Percentiles rank a stretch among this genome's conserved stretches.
These are phyloP conservation scores for Neonectria faginata DNA, from an alignment of 2,329 filamentous ascomycete genomes.

Conservation along the genomic window DNA sequence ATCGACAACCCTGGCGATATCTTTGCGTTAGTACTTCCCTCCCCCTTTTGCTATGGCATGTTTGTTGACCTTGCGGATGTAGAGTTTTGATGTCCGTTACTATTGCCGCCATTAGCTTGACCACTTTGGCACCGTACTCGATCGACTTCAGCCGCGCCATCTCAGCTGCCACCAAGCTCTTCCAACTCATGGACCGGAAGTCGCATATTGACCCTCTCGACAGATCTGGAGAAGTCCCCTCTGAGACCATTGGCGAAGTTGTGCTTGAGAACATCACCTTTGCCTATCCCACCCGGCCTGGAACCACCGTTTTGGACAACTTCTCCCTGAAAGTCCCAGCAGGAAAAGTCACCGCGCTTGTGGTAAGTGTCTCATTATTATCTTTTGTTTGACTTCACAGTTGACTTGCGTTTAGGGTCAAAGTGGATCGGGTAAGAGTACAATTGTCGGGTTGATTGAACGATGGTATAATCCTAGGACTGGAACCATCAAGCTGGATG, in stretches of 20 bases:
- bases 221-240: conserved; percentile 46
- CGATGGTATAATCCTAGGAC: conserved; percentile 53
- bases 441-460: conserved; percentile 54
- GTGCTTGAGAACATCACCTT: conserved; percentile 57
- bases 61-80: background rate
- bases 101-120: conserved; percentile 53
- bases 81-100: conserved; percentile 55
- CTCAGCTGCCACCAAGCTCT: conserved; percentile 51
- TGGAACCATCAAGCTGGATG: conserved; percentile 53
- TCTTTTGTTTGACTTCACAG: background rate
- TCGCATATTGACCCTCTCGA: conserved; percentile 54
- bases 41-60: too few species aligned
- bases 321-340: conserved; percentile 58
- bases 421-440: conserved; percentile 55
- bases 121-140: conserved; percentile 51
- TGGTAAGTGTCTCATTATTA: conserved; percentile 52
- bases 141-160: conserved; percentile 55
- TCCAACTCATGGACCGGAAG: conserved; percentile 52
- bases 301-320: conserved; percentile 55
- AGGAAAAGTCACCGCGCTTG: conserved; percentile 58
- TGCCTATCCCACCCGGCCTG: conserved; percentile 59
- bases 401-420: conserved; percentile 43
- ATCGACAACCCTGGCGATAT: conserved; percentile 53
- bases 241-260: conserved; percentile 49
- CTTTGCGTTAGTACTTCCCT: conserved; percentile 48